These are phyloP conservation scores for Fraxinus nigra DNA, from an alignment of 305 asterid species.

Conservation along the genomic window DNA sequence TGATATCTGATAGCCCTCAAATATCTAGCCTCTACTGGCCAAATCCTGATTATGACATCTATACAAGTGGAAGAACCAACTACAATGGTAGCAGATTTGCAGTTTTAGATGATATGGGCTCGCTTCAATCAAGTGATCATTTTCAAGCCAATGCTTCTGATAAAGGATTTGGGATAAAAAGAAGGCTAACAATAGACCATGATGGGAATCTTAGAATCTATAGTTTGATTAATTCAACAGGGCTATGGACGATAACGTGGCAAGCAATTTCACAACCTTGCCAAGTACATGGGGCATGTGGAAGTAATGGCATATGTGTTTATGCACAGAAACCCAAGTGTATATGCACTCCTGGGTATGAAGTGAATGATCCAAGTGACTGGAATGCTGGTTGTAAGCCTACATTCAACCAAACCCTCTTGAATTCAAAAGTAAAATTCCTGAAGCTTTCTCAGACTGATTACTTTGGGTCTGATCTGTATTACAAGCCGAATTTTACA, in stretches of 20 bases:
- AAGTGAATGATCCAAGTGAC: constrained; percentile 29
- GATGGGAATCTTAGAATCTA: constrained; percentile 72
- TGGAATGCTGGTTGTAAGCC: constrained; percentile 59
- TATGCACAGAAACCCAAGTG: constrained; percentile 39
- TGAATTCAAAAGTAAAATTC: constrained; percentile 35
- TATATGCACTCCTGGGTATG: constrained; percentile 60
- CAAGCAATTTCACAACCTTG: constrained; percentile 56
- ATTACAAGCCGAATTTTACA: constrained; percentile 16
- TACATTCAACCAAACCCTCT: constrained; percentile 25
- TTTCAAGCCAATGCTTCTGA: constrained; percentile 47
- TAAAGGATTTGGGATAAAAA: constrained; percentile 42
- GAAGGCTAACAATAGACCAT: constrained; percentile 53
- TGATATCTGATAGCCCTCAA: constrained; percentile 56
- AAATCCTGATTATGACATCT: constrained; percentile 35
- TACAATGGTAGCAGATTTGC: constrained; percentile 63
- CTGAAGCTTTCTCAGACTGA: constrained; percentile 49
- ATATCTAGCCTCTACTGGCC: constrained; percentile 70
- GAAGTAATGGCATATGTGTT: constrained; percentile 54
- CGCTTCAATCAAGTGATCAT: constrained; percentile 52
- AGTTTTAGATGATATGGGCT: constrained; percentile 42
- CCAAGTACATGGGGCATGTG: constrained; percentile 50
- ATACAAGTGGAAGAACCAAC: constrained; percentile 44
- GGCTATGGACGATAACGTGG: constrained; percentile 56
- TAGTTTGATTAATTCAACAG: constrained; percentile 48
- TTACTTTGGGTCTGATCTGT: constrained; percentile 66